Evolutionary conservation across 2,329 filamentous ascomycete species (phyloP).

Genomic region (Pestalotiopsis sp.): DNA sequence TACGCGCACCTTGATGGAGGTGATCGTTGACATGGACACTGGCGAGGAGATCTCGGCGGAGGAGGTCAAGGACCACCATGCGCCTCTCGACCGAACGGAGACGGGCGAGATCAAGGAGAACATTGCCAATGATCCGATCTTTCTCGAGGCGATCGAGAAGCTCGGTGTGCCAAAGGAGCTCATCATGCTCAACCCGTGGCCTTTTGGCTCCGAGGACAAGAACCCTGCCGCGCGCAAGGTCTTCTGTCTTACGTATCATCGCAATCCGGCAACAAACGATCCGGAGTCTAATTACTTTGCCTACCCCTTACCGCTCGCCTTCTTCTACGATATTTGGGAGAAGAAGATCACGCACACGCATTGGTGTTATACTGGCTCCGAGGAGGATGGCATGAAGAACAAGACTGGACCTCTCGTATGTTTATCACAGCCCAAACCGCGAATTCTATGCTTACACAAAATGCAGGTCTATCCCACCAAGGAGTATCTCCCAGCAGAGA

Average conservation of each 20-base stretch:
- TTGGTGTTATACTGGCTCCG: background rate
- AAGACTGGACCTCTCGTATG: background rate
- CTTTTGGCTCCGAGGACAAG: background rate
- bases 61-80: background rate
- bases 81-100: background rate
- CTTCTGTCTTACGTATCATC: background rate
- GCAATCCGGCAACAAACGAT: background rate
- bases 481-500: constrained; percentile 55
- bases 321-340: background rate
- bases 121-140: background rate
- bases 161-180: background rate
- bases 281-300: background rate
- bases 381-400: background rate
- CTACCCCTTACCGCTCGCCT: background rate
- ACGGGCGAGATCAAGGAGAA: background rate
- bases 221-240: background rate
- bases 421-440: background rate
- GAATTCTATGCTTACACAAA: background rate
- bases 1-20: background rate
- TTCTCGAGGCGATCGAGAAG: background rate
- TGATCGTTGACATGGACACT: background rate
- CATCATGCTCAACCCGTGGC: background rate
- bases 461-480: constrained; percentile 10
- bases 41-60: background rate
- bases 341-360: background rate